Conservation (phyloP, 2,329 filamentous ascomycete species). For the Drechslera avenae region DNA sequence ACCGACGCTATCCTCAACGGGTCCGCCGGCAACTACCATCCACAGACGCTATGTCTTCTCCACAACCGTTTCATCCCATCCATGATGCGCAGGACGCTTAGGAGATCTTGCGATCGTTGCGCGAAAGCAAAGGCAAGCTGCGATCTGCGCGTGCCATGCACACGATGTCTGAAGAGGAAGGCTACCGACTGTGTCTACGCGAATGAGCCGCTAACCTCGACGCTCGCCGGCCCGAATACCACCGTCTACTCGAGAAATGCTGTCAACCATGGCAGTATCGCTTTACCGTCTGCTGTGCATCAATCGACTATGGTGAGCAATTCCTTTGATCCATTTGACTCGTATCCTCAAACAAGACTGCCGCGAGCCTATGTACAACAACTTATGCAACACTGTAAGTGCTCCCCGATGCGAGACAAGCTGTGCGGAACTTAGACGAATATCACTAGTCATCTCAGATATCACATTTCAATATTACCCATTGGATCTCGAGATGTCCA, state of each 20-base stretch:
- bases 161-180: slow-evolving; percentile 59
- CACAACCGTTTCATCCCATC: background rate
- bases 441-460: slow-evolving; percentile 56
- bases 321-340: slow-evolving; percentile 61
- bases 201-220: slow-evolving; percentile 55
- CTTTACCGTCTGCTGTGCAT: background rate
- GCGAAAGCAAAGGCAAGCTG: slow-evolving; percentile 62
- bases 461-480: slow-evolving; percentile 67
- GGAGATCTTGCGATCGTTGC: slow-evolving; percentile 62
- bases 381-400: slow-evolving; percentile 62
- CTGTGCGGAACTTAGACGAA: too few relatives aligned
- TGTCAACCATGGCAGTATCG: slow-evolving; percentile 7
- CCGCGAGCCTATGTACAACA: slow-evolving; percentile 58
- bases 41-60: slow-evolving; percentile 11
- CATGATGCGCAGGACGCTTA: slow-evolving; percentile 61
- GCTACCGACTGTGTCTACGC: slow-evolving; percentile 56
- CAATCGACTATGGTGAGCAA: slow-evolving; percentile 18
- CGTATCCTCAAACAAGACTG: slow-evolving; percentile 60
- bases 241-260: slow-evolving; percentile 3
- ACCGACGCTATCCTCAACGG: background rate
- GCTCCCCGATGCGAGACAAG: too few relatives aligned
- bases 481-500: slow-evolving; percentile 57
- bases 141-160: slow-evolving; percentile 62
- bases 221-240: slow-evolving; percentile 27
- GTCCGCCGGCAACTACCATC: background rate